Base-by-base conservation (phyloP, 2,329 filamentous ascomycete species). In the Dryadomyces sulphureus region DNA sequence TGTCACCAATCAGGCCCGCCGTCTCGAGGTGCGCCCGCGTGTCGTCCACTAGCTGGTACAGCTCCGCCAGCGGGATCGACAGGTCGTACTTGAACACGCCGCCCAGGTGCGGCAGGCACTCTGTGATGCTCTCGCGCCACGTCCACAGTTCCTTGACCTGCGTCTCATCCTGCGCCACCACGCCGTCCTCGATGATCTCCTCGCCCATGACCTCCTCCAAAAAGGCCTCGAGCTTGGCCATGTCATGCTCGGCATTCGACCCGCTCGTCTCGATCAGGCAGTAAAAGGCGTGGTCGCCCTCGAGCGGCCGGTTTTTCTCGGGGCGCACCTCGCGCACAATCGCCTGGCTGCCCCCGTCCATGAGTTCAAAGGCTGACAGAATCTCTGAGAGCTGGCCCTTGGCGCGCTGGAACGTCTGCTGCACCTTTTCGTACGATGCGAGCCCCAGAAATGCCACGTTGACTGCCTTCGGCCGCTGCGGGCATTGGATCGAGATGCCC, bases 1-100 rank as follows among this genome's bases (percentile, higher is more conserved):
- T 77, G 39, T 86, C 80, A 45, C 86, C 84, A 36, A 94, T 70
- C 2, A 96, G 72, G 1, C 88, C 87, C 27, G 81, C 80, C 45
- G 79, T 72, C 1, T 73, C 71, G 53, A 98, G 73, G 45, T 80
- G 79, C 45, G 76, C 77, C 52, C 82, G 75, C 20, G 81, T 83
- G 55, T 96, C 92, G 53, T 92, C 84, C 25, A 98, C 92, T 25
- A 98, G 71, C 54, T 76, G 70, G 66, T 98, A 98, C 57, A 98
- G 77, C 54, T 94, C 81, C 12, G 75, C 65, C 24, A 98, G 73
- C 1, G 92, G 92, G 53, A 98, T 94, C 7, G 92, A 96, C 27
- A 98, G 73, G 59, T 98, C 92, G 62, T 98, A 98, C 67, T 98
- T 98, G 75, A 98, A 98, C 8, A 92, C 89, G 39, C 89, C 92